Percentiles rank a stretch among this genome's conserved stretches.
These are phyloP conservation scores for Fusarium vanettenii DNA, from an alignment of 2,329 filamentous ascomycete species.

Conservation along the genomic window DNA sequence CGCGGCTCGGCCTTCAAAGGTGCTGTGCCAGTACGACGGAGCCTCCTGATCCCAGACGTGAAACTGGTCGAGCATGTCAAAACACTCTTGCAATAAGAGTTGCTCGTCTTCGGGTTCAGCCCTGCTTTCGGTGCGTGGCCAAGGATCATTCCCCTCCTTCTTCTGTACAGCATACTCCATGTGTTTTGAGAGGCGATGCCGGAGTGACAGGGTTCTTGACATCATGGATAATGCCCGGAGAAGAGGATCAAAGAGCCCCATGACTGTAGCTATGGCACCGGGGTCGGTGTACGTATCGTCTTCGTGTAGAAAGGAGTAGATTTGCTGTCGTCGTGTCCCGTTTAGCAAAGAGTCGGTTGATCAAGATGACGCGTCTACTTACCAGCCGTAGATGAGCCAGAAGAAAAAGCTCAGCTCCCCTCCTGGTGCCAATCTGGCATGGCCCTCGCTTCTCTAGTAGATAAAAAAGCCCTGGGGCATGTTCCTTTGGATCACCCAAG, in stretches of 20 bases:
- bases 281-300: constrained; percentile 48
- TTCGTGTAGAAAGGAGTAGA: constrained; percentile 47
- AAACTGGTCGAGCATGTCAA: constrained; percentile 46
- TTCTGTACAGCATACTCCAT: constrained; percentile 7
- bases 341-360: background rate
- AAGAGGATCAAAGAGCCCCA: constrained; percentile 47
- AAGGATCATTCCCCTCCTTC: background rate
- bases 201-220: constrained; percentile 39
- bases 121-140: background rate
- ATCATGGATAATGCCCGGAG: constrained; percentile 47
- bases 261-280: constrained; percentile 42
- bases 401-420: constrained; percentile 47
- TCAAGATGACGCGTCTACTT: background rate
- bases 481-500: constrained; percentile 44
- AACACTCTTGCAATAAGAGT: constrained; percentile 34
- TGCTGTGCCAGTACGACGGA: constrained; percentile 45
- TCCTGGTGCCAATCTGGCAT: constrained; percentile 45
- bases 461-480: constrained; percentile 48
- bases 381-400: constrained; percentile 47
- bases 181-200: constrained; percentile 21
- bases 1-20: constrained; percentile 43
- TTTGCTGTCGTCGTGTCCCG: constrained; percentile 37
- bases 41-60: constrained; percentile 46
- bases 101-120: constrained; percentile 6
- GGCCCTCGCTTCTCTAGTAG: constrained; percentile 47